phyloP scores from a whole-genome alignment of 1,139 yeast genomes.

The Lodderomyces oxycetoniae region DNA sequence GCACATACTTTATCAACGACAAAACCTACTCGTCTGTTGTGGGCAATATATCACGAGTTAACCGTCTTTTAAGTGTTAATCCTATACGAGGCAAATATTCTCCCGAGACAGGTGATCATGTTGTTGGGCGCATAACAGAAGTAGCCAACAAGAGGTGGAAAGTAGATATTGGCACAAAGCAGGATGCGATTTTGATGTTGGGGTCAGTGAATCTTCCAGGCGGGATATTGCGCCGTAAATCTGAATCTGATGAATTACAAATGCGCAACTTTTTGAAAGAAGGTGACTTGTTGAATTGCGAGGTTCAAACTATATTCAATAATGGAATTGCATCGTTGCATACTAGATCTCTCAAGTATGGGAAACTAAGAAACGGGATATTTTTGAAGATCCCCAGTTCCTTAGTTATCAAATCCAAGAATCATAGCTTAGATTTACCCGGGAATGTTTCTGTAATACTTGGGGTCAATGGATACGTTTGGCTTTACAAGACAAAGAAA shows the following conservation, averaged over 20 bases:
- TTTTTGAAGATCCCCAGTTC: slow-evolving; percentile 79
- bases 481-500: slow-evolving; percentile 72
- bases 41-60: slow-evolving; percentile 82
- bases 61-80: slow-evolving; percentile 76
- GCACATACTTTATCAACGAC: slow-evolving; percentile 73
- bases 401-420: slow-evolving; percentile 75
- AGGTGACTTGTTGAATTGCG: slow-evolving; percentile 95
- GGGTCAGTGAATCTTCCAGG: slow-evolving; percentile 98
- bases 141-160: slow-evolving; percentile 95
- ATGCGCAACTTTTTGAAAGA: slow-evolving; percentile 93
- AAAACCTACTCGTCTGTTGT: slow-evolving; percentile 88
- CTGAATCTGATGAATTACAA: slow-evolving; percentile 92
- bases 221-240: slow-evolving; percentile 88
- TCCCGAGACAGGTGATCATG: slow-evolving; percentile 96
- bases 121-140: slow-evolving; percentile 90
- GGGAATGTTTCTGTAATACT: slow-evolving; percentile 86
- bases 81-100: slow-evolving; percentile 83
- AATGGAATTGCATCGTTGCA: slow-evolving; percentile 95
- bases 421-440: slow-evolving; percentile 81
- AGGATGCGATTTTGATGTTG: slow-evolving; percentile 85
- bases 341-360: slow-evolving; percentile 91
- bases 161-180: slow-evolving; percentile 91
- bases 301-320: slow-evolving; percentile 82
- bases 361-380: slow-evolving; percentile 88
- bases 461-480: slow-evolving; percentile 92